Percentiles rank a stretch among this genome's conserved stretches.
These are phyloP conservation scores for Erythrobasidium hasegawianum DNA, from an alignment of 1,284 basidiomycete genomes.

Conservation along the genomic window DNA sequence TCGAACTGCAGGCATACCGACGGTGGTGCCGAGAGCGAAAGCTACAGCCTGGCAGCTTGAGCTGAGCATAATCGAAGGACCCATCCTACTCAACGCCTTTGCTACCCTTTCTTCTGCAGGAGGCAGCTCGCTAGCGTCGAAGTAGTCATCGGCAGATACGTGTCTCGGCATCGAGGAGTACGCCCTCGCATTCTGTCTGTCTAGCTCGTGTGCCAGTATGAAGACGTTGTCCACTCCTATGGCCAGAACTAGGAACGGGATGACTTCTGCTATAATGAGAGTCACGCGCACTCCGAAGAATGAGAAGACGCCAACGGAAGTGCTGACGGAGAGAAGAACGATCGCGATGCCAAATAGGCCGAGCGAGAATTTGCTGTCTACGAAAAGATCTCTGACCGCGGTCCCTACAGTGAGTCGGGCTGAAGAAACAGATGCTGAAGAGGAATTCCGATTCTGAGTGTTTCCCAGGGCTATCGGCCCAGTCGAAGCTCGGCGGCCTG, in stretches of 20 bases:
- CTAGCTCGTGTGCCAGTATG: conserved; percentile 91
- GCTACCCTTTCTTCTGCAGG: conserved; percentile 82
- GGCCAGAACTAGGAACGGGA: conserved; percentile 94
- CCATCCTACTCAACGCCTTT: conserved; percentile 83
- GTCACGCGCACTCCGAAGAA: conserved; percentile 83
- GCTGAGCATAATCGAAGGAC: conserved; percentile 88
- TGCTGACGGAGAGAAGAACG: conserved; percentile 89
- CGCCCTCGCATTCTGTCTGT: conserved; percentile 70
- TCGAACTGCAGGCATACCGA: conserved; percentile 89
- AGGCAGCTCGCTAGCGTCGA: conserved; percentile 63
- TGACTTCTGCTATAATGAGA: conserved; percentile 95
- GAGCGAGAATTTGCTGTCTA: conserved; percentile 83
- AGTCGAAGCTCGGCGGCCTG: not conserved
- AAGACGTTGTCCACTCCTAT: conserved; percentile 95
- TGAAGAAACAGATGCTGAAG: not conserved
- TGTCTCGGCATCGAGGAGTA: conserved; percentile 28
- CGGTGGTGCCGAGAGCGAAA: conserved; percentile 88
- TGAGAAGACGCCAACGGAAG: conserved; percentile 90
- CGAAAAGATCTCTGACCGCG: conserved; percentile 56
- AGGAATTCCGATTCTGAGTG: not conserved
- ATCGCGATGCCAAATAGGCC: conserved; percentile 56
- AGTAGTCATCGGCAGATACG: conserved; percentile 37
- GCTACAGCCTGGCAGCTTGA: conserved; percentile 88
- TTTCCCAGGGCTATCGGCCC: conserved; percentile 26
- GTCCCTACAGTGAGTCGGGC: no score